These are phyloP conservation scores for Lecanosticta acicola DNA, from an alignment of 2,329 filamentous ascomycete species.

Conservation along the genomic window DNA sequence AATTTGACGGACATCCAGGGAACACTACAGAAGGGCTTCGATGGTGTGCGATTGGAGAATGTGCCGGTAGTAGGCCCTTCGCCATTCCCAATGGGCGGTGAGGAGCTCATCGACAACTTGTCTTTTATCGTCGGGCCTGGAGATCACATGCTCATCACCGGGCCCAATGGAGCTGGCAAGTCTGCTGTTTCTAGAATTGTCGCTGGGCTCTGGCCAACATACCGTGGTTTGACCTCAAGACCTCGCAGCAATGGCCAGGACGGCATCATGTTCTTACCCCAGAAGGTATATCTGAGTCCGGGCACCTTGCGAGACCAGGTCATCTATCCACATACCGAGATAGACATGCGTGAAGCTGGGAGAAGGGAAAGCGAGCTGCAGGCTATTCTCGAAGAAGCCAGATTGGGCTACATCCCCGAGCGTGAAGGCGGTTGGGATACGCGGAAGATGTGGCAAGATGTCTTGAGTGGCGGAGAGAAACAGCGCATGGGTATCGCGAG, in stretches of 20 bases:
- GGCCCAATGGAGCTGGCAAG: conserved; percentile 91
- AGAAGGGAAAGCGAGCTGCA: conserved; percentile 73
- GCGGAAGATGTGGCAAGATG: conserved; percentile 96
- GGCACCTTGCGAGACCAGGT: conserved; percentile 94
- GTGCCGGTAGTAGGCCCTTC: conserved; percentile 87
- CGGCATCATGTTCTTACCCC: conserved; percentile 97
- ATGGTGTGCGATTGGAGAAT: conserved; percentile 86
- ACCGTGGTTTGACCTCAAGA: conserved; percentile 83
- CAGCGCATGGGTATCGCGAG: conserved; percentile 89
- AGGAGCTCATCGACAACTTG: conserved; percentile 82
- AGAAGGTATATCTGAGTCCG: conserved; percentile 84
- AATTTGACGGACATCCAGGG: conserved; percentile 88
- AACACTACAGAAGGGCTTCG: conserved; percentile 89
- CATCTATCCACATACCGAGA: conserved; percentile 91
- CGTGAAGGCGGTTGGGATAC: conserved; percentile 96
- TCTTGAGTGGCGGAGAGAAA: conserved; percentile 95
- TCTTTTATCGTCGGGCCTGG: conserved; percentile 85
- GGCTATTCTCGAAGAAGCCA: conserved; percentile 72
- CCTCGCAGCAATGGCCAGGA: conserved; percentile 66
- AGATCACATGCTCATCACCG: conserved; percentile 90
- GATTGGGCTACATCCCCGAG: conserved; percentile 80
- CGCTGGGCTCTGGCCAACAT: conserved; percentile 92
- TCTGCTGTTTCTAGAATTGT: conserved; percentile 80
- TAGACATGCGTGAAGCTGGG: conserved; percentile 82
- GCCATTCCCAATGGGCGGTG: conserved; percentile 82